phyloP scores from a whole-genome alignment of 768 basidiomycete species.

The Mycena maculata region DNA sequence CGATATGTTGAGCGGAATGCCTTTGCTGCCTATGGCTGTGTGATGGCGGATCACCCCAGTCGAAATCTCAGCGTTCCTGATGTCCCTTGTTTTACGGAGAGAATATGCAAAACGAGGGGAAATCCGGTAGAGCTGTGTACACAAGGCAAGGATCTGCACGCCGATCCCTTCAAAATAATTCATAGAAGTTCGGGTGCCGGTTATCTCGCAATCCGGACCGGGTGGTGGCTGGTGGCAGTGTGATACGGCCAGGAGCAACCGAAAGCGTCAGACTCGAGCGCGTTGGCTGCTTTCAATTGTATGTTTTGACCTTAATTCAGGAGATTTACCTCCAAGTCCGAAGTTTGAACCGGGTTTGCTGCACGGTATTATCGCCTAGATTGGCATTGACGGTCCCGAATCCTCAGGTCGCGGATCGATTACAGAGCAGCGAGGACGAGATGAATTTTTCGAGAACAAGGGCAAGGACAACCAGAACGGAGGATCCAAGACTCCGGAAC shows the following conservation, averaged over 20 bases:
- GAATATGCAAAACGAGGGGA: not conserved
- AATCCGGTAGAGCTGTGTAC: not conserved
- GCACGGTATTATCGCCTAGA: too few relatives aligned
- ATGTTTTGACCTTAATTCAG: too few relatives aligned
- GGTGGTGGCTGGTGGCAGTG: too few relatives aligned
- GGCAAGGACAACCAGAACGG: conserved; percentile 12
- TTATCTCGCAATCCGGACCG: conserved; percentile 7
- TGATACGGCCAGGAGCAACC: too few relatives aligned
- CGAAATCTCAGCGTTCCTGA: conserved; percentile 18
- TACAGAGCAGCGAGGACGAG: not conserved
- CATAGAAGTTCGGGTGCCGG: too few relatives aligned
- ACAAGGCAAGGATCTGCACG: conserved; percentile 16
- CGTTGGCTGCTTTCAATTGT: too few relatives aligned
- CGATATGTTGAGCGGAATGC: conserved; percentile 16
- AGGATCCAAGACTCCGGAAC: conserved; percentile 4
- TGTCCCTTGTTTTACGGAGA: conserved; percentile 25
- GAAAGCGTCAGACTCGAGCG: not conserved
- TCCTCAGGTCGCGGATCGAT: not conserved
- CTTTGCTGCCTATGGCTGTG: conserved; percentile 22
- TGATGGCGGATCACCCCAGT: conserved; percentile 17
- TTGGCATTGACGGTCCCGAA: not conserved
- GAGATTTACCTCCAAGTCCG: not conserved
- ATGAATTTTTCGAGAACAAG: conserved; percentile 30
- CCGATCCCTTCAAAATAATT: too few relatives aligned
- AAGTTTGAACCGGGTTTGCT: not conserved